Conservation (phyloP, 352 stramenopile species). For the Halophytophthora polymorphica region DNA sequence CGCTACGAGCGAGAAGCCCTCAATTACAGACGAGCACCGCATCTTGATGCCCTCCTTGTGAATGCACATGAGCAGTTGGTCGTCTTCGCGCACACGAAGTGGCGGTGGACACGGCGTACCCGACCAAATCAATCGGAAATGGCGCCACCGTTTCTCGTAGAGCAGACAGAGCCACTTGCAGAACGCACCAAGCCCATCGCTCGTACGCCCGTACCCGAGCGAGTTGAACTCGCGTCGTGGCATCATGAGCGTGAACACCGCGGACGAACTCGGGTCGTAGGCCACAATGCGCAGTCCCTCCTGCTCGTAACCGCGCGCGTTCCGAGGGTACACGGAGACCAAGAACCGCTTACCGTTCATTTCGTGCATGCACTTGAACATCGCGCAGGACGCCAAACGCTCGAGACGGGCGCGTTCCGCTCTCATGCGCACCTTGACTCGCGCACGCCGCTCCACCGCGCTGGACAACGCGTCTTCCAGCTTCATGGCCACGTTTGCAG, state of each 20-base stretch:
- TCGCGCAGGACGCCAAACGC: conserved; percentile 16
- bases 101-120: conserved; percentile 48
- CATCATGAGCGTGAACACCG: conserved; percentile 32
- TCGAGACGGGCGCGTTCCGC: conserved; percentile 17
- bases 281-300: conserved; percentile 53
- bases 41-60: conserved; percentile 59
- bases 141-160: conserved; percentile 47
- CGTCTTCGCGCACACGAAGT: conserved; percentile 49
- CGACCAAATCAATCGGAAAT: conserved; percentile 58
- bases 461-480: conserved; percentile 33
- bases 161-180: conserved; percentile 62
- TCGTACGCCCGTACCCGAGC: conserved; percentile 47
- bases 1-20: conserved; percentile 25
- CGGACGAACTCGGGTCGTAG: conserved; percentile 45
- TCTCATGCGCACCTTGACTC: conserved; percentile 9
- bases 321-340: conserved; percentile 36
- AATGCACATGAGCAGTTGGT: conserved; percentile 43
- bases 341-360: conserved; percentile 46
- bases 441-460: conserved; percentile 20
- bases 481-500: conserved; percentile 53
- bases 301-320: conserved; percentile 39
- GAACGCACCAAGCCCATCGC: conserved; percentile 35
- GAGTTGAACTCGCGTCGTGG: conserved; percentile 42
- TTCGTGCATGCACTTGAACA: conserved; percentile 38
- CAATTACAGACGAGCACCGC: background rate